These are phyloP conservation scores for Sordariomycetes sp. DNA, from an alignment of 2,329 filamentous ascomycete species.

Conservation along the genomic window DNA sequence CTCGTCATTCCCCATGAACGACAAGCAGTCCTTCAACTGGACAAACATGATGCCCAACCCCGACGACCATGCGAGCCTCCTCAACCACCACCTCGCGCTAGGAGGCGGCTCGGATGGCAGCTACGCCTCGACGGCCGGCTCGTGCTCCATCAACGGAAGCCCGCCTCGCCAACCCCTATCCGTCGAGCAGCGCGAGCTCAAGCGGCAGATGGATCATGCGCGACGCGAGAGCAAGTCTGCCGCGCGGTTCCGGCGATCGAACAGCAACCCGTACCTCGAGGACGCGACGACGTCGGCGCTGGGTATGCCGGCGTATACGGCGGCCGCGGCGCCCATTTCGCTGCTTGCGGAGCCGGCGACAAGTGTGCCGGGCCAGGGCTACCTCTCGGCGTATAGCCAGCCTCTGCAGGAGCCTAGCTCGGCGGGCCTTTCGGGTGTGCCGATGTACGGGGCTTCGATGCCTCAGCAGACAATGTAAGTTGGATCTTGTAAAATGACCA, in stretches of 20 bases:
- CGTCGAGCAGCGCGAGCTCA: slow-evolving; percentile 47
- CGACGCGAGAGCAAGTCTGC: slow-evolving; percentile 44
- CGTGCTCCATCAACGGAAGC: slow-evolving; percentile 39
- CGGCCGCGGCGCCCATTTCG: slow-evolving; percentile 33
- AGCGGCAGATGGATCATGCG: slow-evolving; percentile 45
- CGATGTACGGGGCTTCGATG: slow-evolving; percentile 16
- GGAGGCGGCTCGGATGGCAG: slow-evolving; percentile 32
- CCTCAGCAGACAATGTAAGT: slow-evolving; percentile 24
- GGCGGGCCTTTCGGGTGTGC: slow-evolving; percentile 9
- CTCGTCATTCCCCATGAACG: slow-evolving; percentile 35
- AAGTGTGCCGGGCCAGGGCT: slow-evolving; percentile 25
- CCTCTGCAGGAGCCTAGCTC: slow-evolving; percentile 27
- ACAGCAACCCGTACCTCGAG: slow-evolving; percentile 28
- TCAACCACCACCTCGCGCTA: slow-evolving; percentile 32
- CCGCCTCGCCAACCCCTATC: slow-evolving; percentile 40
- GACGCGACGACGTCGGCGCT: slow-evolving; percentile 24
- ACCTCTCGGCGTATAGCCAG: slow-evolving; percentile 35
- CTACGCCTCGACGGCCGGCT: slow-evolving; percentile 31
- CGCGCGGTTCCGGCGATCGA: slow-evolving; percentile 33
- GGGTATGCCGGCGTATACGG: slow-evolving; percentile 35
- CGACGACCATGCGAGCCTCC: slow-evolving; percentile 15
- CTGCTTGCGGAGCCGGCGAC: slow-evolving; percentile 35
- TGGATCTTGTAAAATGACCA: slow-evolving; percentile 8
- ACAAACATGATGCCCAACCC: slow-evolving; percentile 20
- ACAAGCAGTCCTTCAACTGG: slow-evolving; percentile 34